Evolutionary conservation across 2,329 filamentous ascomycete genomes (phyloP).

Genomic region (Aspergillus ruber): DNA sequence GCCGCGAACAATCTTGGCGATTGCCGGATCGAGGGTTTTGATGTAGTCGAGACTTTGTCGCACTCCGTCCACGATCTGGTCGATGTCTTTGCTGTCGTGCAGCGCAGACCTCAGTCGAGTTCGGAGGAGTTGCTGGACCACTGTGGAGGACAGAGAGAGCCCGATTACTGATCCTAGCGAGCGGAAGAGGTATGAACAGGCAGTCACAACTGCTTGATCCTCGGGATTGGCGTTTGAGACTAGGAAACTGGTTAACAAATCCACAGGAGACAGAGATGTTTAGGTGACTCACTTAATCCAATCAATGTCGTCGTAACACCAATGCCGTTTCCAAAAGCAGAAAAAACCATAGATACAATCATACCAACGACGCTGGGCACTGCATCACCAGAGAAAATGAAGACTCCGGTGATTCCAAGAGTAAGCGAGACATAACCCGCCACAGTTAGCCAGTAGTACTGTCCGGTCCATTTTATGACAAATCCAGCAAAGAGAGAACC

Average conservation of each 20-base stretch:
- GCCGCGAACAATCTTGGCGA: constrained; percentile 54
- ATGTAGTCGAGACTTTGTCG: constrained; percentile 66
- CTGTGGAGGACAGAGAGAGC: constrained; percentile 63
- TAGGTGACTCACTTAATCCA: constrained; percentile 48
- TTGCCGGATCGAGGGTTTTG: constrained; percentile 54
- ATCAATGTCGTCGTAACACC: constrained; percentile 68
- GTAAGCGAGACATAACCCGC: constrained; percentile 49
- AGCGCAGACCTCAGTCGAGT: constrained; percentile 50
- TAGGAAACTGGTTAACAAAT: constrained; percentile 14
- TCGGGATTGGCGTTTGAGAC: constrained; percentile 61
- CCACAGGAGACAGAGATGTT: not conserved
- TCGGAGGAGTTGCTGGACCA: constrained; percentile 64
- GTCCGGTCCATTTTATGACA: constrained; percentile 63
- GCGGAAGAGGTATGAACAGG: constrained; percentile 75
- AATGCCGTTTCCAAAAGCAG: constrained; percentile 50
- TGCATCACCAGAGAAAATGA: constrained; percentile 52
- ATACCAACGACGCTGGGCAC: constrained; percentile 47
- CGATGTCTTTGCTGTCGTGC: constrained; percentile 52
- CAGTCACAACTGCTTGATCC: constrained; percentile 69
- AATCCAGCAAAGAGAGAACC: constrained; percentile 61
- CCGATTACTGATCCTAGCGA: constrained; percentile 62
- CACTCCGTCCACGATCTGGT: constrained; percentile 62
- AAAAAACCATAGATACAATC: constrained; percentile 51
- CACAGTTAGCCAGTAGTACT: constrained; percentile 64
- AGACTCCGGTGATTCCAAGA: constrained; percentile 50